Evolutionary conservation across 495 filamentous ascomycete genomes (phyloP), one percentile per base, ranked within the genome.

Genomic region (Lepidopterella palustris): DNA sequence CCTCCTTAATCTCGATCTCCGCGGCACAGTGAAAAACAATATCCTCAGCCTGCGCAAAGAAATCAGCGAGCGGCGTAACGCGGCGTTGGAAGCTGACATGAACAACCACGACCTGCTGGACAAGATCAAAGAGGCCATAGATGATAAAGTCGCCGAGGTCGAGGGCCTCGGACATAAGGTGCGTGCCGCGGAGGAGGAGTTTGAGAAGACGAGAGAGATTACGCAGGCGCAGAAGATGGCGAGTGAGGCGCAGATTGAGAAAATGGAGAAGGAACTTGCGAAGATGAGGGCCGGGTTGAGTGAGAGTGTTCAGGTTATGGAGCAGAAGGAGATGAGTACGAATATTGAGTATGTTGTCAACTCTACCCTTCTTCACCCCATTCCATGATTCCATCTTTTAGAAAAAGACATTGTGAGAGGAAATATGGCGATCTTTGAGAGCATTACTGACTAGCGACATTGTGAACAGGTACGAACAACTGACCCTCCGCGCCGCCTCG

Each of bases 241-340:
- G 10, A 87, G 82, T 4, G 93, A 97, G 72, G 84, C 90, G 15
- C 92, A 97, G 71, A 96, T 97, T 67, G 93, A 98, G 75, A 90
- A 91, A 78, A 91, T 97, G 87, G 93, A 97, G 76, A 96, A 95
- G 70, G 92, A 98, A 72, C 76, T 98, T 26, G 87, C 88, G 42
- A 90, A 89, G 77, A 95, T 97, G 90, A 80, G 91, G 57, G 80
- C 84, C 2, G 84, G 86, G 24, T 78, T 97, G 52, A 85, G 80
- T n/a, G 92, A 97, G 70, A 88, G 84, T 42, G 88, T 96, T 57
- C 89, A 96, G 73, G 72, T 95, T 53, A 87, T 95, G 83, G 91
- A 96, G 71, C 92, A 97, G 73, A 81, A 89, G 53, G 91, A 97
- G 77, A 96, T 97, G 87, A 93, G 89, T 60, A 92, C 89, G 40